Conservation (phyloP, 495 filamentous ascomycete species). For the Xylaria acuta region DNA sequence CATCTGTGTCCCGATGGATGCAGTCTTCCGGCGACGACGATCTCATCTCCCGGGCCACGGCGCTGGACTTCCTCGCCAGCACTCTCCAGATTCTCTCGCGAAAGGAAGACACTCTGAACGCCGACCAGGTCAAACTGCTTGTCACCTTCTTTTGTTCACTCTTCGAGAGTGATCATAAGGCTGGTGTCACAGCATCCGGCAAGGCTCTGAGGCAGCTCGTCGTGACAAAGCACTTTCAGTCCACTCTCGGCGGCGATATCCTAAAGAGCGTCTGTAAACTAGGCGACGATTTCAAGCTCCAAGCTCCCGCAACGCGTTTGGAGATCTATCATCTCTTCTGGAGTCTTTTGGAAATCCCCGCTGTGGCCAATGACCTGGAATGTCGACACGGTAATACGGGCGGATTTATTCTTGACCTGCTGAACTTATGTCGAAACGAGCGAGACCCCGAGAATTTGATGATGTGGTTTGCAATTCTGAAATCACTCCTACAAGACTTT, state of each 20-base stretch:
- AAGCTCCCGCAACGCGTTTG: conserved; percentile 51
- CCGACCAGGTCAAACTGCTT: conserved; percentile 52
- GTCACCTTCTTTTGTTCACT: conserved; percentile 57
- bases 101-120: conserved; percentile 39
- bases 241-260: conserved; percentile 48
- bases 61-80: conserved; percentile 53
- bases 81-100: conserved; percentile 51
- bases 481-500: conserved; percentile 46
- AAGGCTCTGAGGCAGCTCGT: conserved; percentile 53
- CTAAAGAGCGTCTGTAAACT: conserved; percentile 50
- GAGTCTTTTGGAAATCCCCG: conserved; percentile 43
- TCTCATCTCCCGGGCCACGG: conserved; percentile 51
- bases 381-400: conserved; percentile 46
- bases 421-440: conserved; percentile 54
- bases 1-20: conserved; percentile 57
- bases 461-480: conserved; percentile 54
- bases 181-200: conserved; percentile 54
- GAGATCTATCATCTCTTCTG: conserved; percentile 56
- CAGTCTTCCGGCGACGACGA: conserved; percentile 47
- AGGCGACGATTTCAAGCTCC: conserved; percentile 55
- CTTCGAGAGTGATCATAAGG: conserved; percentile 58
- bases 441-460: conserved; percentile 57
- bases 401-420: conserved; percentile 48
- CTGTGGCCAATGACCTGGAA: conserved; percentile 49
- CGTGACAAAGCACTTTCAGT: conserved; percentile 54